Percentiles rank a stretch among this genome's conserved stretches.
These are phyloP conservation scores for Plasmodium vivax DNA, from an alignment of 169 alveolate genomes.

Conservation along the genomic window DNA sequence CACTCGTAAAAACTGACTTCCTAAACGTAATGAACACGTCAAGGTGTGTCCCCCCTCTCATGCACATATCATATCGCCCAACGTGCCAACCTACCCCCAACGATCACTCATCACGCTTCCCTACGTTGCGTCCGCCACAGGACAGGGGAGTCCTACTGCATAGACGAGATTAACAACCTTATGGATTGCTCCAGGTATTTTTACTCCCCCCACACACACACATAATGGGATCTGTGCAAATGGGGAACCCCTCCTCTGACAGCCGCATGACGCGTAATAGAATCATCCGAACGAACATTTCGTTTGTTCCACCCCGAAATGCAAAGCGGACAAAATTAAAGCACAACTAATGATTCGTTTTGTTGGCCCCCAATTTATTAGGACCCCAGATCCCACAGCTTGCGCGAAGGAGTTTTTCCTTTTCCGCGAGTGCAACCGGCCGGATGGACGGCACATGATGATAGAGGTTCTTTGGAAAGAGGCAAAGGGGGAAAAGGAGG, in stretches of 20 bases:
- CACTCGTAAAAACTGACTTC: neutral
- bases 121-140: slow-evolving; percentile 10
- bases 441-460: slow-evolving; percentile 83
- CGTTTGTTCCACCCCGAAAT: neutral
- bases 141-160: slow-evolving; percentile 79
- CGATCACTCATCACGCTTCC: neutral
- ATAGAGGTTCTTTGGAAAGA: slow-evolving; percentile 75
- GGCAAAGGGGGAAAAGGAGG: slow-evolving; percentile 1
- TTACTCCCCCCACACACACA: neutral
- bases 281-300: neutral
- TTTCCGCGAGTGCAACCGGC: slow-evolving; percentile 86
- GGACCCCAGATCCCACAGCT: slow-evolving; percentile 80
- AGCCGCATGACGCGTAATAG: neutral
- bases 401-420: slow-evolving; percentile 85
- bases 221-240: neutral
- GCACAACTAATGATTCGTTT: neutral
- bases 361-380: slow-evolving; percentile 7
- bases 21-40: neutral
- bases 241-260: neutral
- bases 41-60: neutral
- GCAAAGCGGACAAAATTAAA: neutral
- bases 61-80: neutral
- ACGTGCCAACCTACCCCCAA: neutral
- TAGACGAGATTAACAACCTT: slow-evolving; percentile 78
- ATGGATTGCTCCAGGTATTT: slow-evolving; percentile 82